These are phyloP conservation scores for Ophiorrhiza pumila DNA, from an alignment of 257 asterid species.

Conservation along the genomic window DNA sequence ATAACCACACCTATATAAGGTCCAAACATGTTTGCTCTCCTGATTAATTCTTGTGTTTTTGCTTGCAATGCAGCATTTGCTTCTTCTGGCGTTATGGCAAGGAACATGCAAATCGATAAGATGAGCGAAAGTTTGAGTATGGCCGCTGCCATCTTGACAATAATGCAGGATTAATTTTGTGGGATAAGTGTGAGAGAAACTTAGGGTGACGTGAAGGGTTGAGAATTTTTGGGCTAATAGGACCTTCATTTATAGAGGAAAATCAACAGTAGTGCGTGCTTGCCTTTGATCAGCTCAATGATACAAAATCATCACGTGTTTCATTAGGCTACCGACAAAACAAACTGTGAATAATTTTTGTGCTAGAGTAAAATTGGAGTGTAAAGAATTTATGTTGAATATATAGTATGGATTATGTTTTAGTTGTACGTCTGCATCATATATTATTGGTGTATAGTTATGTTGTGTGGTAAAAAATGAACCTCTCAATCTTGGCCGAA, in stretches of 20 bases:
- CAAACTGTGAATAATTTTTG: too few relatives aligned
- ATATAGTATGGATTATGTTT: too few relatives aligned
- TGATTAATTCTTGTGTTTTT: constrained; percentile 28
- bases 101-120: background rate
- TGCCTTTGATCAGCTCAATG: too few relatives aligned
- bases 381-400: too few relatives aligned
- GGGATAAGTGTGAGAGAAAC: background rate
- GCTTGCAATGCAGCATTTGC: constrained; percentile 20
- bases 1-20: constrained; percentile 54
- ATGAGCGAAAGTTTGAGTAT: background rate
- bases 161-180: background rate
- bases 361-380: too few relatives aligned
- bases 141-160: constrained; percentile 1
- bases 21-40: constrained; percentile 36
- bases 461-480: too few relatives aligned
- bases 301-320: too few relatives aligned
- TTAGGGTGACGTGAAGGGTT: background rate
- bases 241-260: background rate
- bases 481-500: too few relatives aligned
- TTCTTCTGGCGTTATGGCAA: constrained; percentile 11
- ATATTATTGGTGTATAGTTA: too few relatives aligned
- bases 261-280: background rate
- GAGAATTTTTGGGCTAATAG: background rate
- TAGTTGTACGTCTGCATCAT: too few relatives aligned
- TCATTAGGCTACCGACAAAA: too few relatives aligned